These are phyloP conservation scores for Wakefieldia striispora DNA, from an alignment of 768 basidiomycete genomes.

Conservation along the genomic window DNA sequence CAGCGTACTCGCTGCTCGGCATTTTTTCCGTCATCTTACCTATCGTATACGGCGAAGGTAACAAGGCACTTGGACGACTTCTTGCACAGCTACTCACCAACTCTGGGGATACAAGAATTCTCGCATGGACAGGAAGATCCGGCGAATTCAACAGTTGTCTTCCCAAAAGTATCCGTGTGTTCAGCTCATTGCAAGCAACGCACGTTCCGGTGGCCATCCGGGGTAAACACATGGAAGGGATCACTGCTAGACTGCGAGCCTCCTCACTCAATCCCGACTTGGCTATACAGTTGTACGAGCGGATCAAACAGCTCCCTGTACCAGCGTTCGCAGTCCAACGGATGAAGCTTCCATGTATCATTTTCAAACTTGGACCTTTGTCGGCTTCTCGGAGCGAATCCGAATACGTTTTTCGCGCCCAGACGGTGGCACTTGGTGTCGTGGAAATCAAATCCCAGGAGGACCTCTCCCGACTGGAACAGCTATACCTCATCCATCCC, in stretches of 20 bases:
- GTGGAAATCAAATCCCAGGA: conserved; percentile 8
- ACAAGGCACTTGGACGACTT: conserved; percentile 8
- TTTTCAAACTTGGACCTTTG: conserved; percentile 2
- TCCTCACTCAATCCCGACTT: not conserved
- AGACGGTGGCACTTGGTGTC: not conserved
- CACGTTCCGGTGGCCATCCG: not conserved
- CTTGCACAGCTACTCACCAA: conserved; percentile 6
- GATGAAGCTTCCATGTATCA: conserved; percentile 9
- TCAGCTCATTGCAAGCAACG: not conserved
- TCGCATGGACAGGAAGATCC: conserved; percentile 7
- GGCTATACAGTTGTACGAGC: not conserved
- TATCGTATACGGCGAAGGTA: conserved; percentile 10
- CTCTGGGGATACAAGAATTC: conserved; percentile 4
- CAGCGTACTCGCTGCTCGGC: conserved; percentile 13
- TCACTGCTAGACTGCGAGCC: not conserved
- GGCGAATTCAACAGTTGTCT: conserved; percentile 7
- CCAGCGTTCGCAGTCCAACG: not conserved
- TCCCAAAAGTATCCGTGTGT: not conserved
- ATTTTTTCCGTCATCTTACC: conserved; percentile 8
- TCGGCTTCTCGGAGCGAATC: not conserved
- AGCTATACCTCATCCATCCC: conserved; percentile 10
- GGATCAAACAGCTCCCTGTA: not conserved
- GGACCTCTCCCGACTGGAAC: not conserved
- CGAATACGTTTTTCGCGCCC: not conserved
- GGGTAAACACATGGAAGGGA: not conserved